These are phyloP conservation scores for Phaeoacremonium minimum DNA, from an alignment of 2,329 filamentous ascomycete species.

Conservation along the genomic window DNA sequence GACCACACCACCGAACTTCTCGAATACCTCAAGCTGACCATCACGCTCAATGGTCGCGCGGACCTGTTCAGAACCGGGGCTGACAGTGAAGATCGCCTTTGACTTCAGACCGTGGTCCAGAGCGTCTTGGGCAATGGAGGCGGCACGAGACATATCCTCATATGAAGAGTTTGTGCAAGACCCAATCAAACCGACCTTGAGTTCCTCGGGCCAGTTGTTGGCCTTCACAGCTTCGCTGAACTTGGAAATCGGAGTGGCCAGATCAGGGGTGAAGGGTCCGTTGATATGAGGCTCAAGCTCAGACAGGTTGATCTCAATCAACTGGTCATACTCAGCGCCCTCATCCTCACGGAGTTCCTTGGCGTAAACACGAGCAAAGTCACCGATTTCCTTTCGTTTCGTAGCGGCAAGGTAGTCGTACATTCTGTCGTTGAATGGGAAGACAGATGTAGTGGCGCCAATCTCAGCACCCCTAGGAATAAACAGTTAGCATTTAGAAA, in stretches of 20 bases:
- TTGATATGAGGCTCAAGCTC: constrained; percentile 98
- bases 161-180: constrained; percentile 93
- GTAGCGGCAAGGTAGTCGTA: constrained; percentile 92
- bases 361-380: constrained; percentile 81
- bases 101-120: constrained; percentile 90
- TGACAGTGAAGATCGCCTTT: constrained; percentile 90
- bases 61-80: constrained; percentile 95
- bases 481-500: constrained; percentile 1
- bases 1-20: constrained; percentile 92
- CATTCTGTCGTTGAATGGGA: constrained; percentile 98
- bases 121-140: constrained; percentile 87
- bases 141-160: constrained; percentile 89
- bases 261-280: constrained; percentile 96
- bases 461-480: constrained; percentile 53
- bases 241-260: constrained; percentile 96
- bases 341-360: constrained; percentile 83
- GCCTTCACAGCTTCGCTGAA: constrained; percentile 91
- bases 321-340: constrained; percentile 89
- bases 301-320: constrained; percentile 92
- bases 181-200: constrained; percentile 95
- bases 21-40: constrained; percentile 88
- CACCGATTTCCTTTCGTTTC: constrained; percentile 85
- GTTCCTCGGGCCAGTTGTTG: constrained; percentile 93
- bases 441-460: constrained; percentile 85
- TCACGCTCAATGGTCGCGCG: constrained; percentile 88